Percentiles rank a stretch among this genome's conserved stretches.
Evolutionary conservation across 1,284 basidiomycete genomes (phyloP).

Genomic region (Fomitopsis schrenkii): DNA sequence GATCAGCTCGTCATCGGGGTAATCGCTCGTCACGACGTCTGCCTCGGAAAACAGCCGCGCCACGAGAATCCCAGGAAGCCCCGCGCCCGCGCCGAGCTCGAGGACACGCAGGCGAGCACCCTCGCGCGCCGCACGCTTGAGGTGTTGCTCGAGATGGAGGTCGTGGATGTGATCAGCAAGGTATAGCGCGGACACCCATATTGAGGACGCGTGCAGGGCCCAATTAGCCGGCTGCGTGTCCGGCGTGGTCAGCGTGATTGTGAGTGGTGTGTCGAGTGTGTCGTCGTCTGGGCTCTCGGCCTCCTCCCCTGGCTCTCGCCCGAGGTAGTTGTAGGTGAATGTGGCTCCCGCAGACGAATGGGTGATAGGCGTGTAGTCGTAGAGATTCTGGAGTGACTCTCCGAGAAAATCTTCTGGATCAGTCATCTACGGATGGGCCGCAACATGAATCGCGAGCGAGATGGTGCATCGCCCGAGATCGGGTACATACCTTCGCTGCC

Average conservation of each 20-base stretch:
- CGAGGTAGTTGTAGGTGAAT: slow-evolving; percentile 22
- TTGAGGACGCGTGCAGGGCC: slow-evolving; percentile 68
- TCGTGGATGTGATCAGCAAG: slow-evolving; percentile 57
- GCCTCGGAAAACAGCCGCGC: slow-evolving; percentile 41
- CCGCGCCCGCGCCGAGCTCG: slow-evolving; percentile 71
- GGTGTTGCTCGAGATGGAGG: slow-evolving; percentile 32
- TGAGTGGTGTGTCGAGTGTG: slow-evolving; percentile 1
- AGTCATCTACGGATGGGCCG: slow-evolving; percentile 5
- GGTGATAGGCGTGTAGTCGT: slow-evolving; percentile 56
- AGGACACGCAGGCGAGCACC: slow-evolving; percentile 41
- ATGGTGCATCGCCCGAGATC: background rate
- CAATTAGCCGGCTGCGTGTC: slow-evolving; percentile 66
- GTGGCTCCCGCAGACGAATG: slow-evolving; percentile 48
- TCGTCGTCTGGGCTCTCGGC: background rate
- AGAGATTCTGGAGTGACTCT: slow-evolving; percentile 55
- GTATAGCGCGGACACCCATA: slow-evolving; percentile 66
- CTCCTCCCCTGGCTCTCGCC: background rate
- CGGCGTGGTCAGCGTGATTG: slow-evolving; percentile 46
- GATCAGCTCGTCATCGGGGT: slow-evolving; percentile 64
- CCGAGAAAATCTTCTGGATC: slow-evolving; percentile 65
- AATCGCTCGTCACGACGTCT: slow-evolving; percentile 58
- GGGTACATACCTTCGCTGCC: background rate
- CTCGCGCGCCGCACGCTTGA: slow-evolving; percentile 7
- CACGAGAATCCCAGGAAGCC: slow-evolving; percentile 65
- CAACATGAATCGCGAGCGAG: background rate